Evolutionary conservation across 2,329 filamentous ascomycete genomes (phyloP).

Genomic region (Ceratocystis lukuohia): DNA sequence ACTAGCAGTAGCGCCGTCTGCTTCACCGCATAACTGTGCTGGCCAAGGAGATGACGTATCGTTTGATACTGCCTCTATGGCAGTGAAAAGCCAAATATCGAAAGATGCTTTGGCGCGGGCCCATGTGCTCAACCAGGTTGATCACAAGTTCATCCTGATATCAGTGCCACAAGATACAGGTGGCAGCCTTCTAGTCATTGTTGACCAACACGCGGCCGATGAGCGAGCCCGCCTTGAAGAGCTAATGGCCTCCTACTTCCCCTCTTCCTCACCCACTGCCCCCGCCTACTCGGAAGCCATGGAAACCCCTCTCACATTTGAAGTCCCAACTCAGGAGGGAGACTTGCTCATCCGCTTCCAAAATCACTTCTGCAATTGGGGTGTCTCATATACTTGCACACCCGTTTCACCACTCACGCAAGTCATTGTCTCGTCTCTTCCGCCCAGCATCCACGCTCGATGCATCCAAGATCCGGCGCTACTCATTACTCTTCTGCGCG

Average conservation of each 20-base stretch:
- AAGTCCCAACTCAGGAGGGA: conserved; percentile 48
- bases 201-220: conserved; percentile 93
- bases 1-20: conserved; percentile 23
- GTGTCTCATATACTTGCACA: conserved; percentile 42
- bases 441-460: conserved; percentile 59
- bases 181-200: conserved; percentile 50
- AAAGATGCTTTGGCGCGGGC: conserved; percentile 47
- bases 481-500: conserved; percentile 58
- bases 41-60: conserved; percentile 21
- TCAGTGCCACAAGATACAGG: conserved; percentile 32
- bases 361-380: conserved; percentile 57
- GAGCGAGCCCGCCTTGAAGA: conserved; percentile 70
- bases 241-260: conserved; percentile 46
- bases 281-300: conserved; percentile 29
- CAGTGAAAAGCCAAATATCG: conserved; percentile 38
- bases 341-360: conserved; percentile 41
- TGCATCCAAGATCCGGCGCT: conserved; percentile 60
- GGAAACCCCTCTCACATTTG: conserved; percentile 47
- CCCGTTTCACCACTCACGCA: conserved; percentile 10
- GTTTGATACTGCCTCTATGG: conserved; percentile 11
- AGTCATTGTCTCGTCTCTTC: conserved; percentile 46
- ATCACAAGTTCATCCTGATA: conserved; percentile 70
- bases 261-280: conserved; percentile 3
- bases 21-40: conserved; percentile 22
- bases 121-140: conserved; percentile 66